Conservation (phyloP, 208 protist genomes). For the Porcisia deanei region DNA sequence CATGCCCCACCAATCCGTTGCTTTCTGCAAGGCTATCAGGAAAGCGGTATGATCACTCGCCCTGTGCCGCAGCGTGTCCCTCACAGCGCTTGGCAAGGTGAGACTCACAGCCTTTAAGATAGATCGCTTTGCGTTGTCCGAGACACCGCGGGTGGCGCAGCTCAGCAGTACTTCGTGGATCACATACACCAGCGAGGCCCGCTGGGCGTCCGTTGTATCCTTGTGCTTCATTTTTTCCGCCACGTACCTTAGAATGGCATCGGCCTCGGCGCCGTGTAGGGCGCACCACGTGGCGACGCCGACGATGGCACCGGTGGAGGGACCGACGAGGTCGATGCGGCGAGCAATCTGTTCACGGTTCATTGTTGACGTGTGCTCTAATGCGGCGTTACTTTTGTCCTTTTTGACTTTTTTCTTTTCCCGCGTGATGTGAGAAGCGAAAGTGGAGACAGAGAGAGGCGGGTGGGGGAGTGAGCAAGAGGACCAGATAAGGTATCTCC, state of each 20-base stretch:
- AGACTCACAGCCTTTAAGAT: conserved; percentile 62
- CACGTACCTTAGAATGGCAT: conserved; percentile 63
- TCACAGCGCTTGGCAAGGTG: conserved; percentile 50
- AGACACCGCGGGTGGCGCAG: conserved; percentile 60
- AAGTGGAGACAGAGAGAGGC: neutral
- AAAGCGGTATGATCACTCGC: conserved; percentile 36
- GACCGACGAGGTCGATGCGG: conserved; percentile 72
- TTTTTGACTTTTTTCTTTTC: neutral
- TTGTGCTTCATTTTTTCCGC: conserved; percentile 55
- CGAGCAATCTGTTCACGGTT: conserved; percentile 64
- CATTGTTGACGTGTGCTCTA: conserved; percentile 23
- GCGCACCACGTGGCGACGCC: conserved; percentile 87
- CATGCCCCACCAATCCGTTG: conserved; percentile 72
- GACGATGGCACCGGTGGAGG: conserved; percentile 76
- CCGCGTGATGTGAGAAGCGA: neutral
- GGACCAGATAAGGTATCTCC: neutral
- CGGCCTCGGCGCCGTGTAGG: conserved; percentile 73
- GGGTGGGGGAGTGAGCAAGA: neutral
- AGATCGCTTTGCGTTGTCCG: conserved; percentile 56
- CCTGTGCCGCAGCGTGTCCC: conserved; percentile 29
- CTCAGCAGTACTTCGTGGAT: conserved; percentile 86
- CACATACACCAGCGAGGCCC: conserved; percentile 77
- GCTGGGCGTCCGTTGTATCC: conserved; percentile 41
- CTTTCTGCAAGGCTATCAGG: conserved; percentile 47
- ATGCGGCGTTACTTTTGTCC: neutral